Base-by-base conservation (phyloP, 257 asterid genomes). In the Oldenlandia corymbosa region DNA sequence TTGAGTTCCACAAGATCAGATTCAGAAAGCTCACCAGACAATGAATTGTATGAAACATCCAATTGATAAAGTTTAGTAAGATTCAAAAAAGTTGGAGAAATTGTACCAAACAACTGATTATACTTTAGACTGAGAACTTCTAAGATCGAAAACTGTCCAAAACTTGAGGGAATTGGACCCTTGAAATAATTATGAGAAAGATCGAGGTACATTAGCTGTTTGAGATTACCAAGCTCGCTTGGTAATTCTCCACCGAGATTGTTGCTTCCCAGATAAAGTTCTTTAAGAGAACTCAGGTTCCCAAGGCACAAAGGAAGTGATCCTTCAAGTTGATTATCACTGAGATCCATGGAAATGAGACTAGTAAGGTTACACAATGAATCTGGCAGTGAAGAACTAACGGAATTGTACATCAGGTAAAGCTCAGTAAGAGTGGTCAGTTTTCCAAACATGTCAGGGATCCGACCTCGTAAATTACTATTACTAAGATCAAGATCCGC, bases 11-110 rank as follows among this genome's bases (percentile, higher is more conserved):
- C 41, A 34, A 71, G 65, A 21, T 57, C 37, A 1, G 32, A 42
- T 59, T 71, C 71, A 0, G 51, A 48, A 10, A 71, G 12, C 14
- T 28, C 52, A 26, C 76, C 76, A 20, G 39, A 16, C 9, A 71
- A 21, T 10, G 62, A 27, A 58, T 71, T 72, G 7, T 23, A 12
- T 13, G 56, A 51, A 28, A 42, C 10, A 24, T 51, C 46, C 18
- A 69, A 42, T 1, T 8, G 20, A 17, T 67, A 12, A 3, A 67
- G 37, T 56, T 45, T 56, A 6, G 34, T 9, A 30, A 67, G 65
- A 8, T 58, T 43, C 17, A 65, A 32, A 5, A 67, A 49, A 31
- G 10, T 1, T 49, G 23, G 2, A 20, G 28, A 14, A 8, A 49
- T 7, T 21, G 23, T 13, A 8, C 55, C 55, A 0, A 7, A 18